Evolutionary conservation across 768 basidiomycete genomes (phyloP), one percentile per base, ranked within the genome.

Genomic region (Megacollybia marginata): DNA sequence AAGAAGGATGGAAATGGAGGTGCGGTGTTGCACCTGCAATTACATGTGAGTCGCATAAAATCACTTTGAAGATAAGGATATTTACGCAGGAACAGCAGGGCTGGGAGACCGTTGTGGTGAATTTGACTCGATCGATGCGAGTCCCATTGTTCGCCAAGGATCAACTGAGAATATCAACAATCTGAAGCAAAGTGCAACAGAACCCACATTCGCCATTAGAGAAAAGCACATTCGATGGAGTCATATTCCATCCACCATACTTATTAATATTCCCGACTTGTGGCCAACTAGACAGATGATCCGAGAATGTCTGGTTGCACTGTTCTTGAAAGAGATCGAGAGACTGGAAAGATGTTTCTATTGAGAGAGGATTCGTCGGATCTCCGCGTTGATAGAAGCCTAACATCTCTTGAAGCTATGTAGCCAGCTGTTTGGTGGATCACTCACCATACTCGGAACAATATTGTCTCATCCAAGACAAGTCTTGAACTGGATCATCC

Each of bases 401-500:
- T 74, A 42, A 2, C 18, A 49, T 5, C 35, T 16, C 43, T 18
- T 10, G 32, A 18, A 33, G 12, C 16, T n/a, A 34, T 4, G 28
- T 10, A 13, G 43, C n/a, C 18, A 32, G 1, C 4, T 16, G 16
- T 33, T 9, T 34, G 15, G 3, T 20, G 18, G 5, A n/a, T 43
- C 59, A 28, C 23, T 15, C 13, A 72, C 75, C 75, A 51, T 74
- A 76, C 57, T 78, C 74, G 0, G 75, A 75, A 47, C 74, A 76
- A 52, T 75, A 76, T 52, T 78, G 74, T 65, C 75, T 67, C 74
- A 74, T 76, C 75, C 74, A 77, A 8, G 74, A 74, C 42, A 55
- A 57, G 48, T 75, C 74, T 46, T 59, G 54, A 0, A 71, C 69
- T 1, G 74, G 72, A 55, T 75, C 74, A 50, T 73, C 71, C 1